Evolutionary conservation across 805 yeast genomes (phyloP), one percentile per base, ranked within the genome.

Genomic region (Suhomyces kilbournensis): DNA sequence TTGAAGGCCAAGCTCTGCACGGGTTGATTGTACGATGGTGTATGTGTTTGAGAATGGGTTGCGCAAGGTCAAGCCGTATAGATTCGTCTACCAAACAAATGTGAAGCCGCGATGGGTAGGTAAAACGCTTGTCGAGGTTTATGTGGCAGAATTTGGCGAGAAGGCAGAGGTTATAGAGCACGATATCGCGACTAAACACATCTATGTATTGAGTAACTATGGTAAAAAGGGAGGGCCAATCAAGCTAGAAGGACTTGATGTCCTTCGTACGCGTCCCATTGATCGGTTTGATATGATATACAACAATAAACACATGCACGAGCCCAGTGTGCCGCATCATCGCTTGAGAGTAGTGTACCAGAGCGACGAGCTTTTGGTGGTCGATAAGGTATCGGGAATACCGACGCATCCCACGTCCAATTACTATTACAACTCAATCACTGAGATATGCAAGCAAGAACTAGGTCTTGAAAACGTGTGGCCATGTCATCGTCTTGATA

Each of bases 331-430:
- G 3, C 64, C 70, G 2, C 43, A 23, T 52, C 42, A 20, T 8
- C 46, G 25, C 1, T 20, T 30, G 19, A 54, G 66, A 5, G 63
- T 75, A 1, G 57, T 80, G 0, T 67, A 60, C 57, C 70, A 77
- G 53, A 74, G 75, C 54, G 64, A 62, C 3, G 64, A 69, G 7
- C 28, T 75, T 0, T 23, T 79, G 14, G 82, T 81, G 23, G 73
- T 80, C 2, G 67, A 77, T 56, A 81, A 81, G 54, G 84, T 84
- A 0, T 65, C 74, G 0, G 85, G 85, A 0, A 64, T 80, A 2
- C 83, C 85, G 1, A 79, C 82, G 0, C 85, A 81, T 56, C 83
- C 85, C 0, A 70, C 79, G 0, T 76, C 78, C 7, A 73, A 67
- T 39, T 79, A 74, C 56, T 54, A 62, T 32, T 68, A 69, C 56